Evolutionary conservation across 305 asterid genomes (phyloP), one percentile per base, ranked within the genome.

Genomic region (Fraxinus platypoda): DNA sequence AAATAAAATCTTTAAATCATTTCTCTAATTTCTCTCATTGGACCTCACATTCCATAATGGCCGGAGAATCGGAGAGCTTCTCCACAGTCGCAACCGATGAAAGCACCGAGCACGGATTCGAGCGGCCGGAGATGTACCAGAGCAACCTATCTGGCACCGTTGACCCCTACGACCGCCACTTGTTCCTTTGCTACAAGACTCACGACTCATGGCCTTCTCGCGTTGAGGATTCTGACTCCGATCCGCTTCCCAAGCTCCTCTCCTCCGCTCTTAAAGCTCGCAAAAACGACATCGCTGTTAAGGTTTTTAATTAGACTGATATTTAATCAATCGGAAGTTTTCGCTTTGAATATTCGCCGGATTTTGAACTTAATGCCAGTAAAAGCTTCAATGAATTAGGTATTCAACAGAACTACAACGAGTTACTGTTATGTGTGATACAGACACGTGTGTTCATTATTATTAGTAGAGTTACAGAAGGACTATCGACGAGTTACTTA

Each of bases 181-280:
- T 92, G 74, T 94, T 96, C 87, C 97, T 96, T 80, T 90, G 95
- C 87, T 94, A 92, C 91, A 90, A 91, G 89, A 87, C 98, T 81
- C 94, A 91, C 80, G 90, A 92, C 31, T 46, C 86, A 21, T 94
- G 98, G 99, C 98, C 99, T 33, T 52, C 97, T 25, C 92, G 87
- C 38, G 86, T 96, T 33, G 98, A 94, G 87, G 81, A 81, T 70
- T 93, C 98, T 1, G 98, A 91, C 1, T 46, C 94, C 80, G 97
- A 94, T 94, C 94, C 90, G 83, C 86, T 94, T 33, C 99, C 99
- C 26, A 91, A 91, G 91, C 90, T 84, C 57, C 84, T 94, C 54
- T 90, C 93, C 6, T 85, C 90, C 30, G 87, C 94, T 66, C 85
- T 94, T 26, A 89, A 89, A 90, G 89, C 94, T 87, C 97, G 97